Evolutionary conservation across 305 asterid species (phyloP), one percentile per base, ranked within the genome.

Genomic region (Fraxinus xanthoxyloides): DNA sequence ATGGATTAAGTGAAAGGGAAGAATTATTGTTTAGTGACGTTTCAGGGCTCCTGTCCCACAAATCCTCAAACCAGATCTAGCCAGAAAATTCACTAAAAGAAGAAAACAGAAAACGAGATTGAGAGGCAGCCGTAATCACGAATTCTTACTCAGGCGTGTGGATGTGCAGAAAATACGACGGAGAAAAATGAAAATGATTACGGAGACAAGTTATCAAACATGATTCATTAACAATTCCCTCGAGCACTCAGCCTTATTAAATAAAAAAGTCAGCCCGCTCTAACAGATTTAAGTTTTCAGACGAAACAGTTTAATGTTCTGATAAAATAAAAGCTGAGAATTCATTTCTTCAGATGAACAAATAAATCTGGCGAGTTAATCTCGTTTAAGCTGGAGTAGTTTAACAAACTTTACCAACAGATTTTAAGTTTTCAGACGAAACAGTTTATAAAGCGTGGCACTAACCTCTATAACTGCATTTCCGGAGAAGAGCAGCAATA

Each of bases 401-500:
- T 51, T 51, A 17, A 51, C 61, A 51, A 51, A 51, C 23, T 46
- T 23, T 23, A 46, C 35, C n/a, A n/a, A n/a, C n/a, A n/a, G n/a
- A n/a, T n/a, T n/a, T n/a, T n/a, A n/a, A n/a, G n/a, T n/a, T n/a
- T n/a, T n/a, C n/a, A n/a, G n/a, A n/a, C n/a, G n/a, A n/a, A n/a
- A n/a, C n/a, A n/a, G n/a, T n/a, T 28, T 31, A 26, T 28, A 28
- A 54, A 75, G 10, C 7, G 10, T 1, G 77, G 38, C 26, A 26
- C 46, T 5, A 82, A 90, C 92, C 92, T 85, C 87, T 89, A 32
- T 88, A 90, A 59, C 90, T 90, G 90, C 92, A 90, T 76, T 90
- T 88, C 56, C 91, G 82, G 72, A 90, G 89, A 82, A 90, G 83
- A 10, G 91, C 92, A 81, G 89, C 83, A 75, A 90, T 89, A 77